A percentile compares a stretch with the other conserved stretches of the same genome.
Conservation (phyloP, 768 basidiomycete species). For the Pleurotus tuber-regium region DNA sequence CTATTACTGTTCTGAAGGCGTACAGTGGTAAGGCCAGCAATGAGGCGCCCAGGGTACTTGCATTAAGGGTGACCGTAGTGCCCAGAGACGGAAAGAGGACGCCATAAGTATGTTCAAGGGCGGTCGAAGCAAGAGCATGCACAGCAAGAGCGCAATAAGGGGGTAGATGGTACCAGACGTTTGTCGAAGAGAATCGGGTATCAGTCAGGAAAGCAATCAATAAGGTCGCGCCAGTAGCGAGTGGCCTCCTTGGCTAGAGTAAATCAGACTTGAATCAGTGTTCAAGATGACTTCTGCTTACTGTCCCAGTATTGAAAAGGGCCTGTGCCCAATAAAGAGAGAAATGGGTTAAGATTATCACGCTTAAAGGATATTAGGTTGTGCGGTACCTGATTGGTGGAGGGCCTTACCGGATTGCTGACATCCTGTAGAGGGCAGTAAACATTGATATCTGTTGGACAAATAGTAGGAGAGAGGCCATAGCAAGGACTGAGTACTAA, state of each 20-base stretch:
- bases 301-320: slow-evolving; percentile 46
- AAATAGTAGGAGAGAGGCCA: slow-evolving; percentile 65
- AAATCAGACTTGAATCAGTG: not conserved
- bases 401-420: slow-evolving; percentile 59
- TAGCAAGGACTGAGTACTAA: slow-evolving; percentile 71
- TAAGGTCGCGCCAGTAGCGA: slow-evolving; percentile 47
- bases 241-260: slow-evolving; percentile 47
- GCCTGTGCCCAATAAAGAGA: slow-evolving; percentile 64
- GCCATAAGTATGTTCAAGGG: slow-evolving; percentile 60
- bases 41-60: slow-evolving; percentile 60
- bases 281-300: slow-evolving; percentile 25
- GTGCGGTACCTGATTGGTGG: not conserved
- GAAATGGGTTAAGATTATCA: slow-evolving; percentile 68
- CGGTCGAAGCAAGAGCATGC: slow-evolving; percentile 58
- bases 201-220: slow-evolving; percentile 58
- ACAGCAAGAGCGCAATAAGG: slow-evolving; percentile 66
- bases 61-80: slow-evolving; percentile 51
- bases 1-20: slow-evolving; percentile 54
- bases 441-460: slow-evolving; percentile 67
- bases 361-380: slow-evolving; percentile 35
- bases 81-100: slow-evolving; percentile 58
- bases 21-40: slow-evolving; percentile 65
- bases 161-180: slow-evolving; percentile 45
- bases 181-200: slow-evolving; percentile 37
- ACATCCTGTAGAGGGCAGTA: slow-evolving; percentile 64